Conservation (phyloP, 495 filamentous ascomycete species). For the Penicillium maclennaniae region DNA sequence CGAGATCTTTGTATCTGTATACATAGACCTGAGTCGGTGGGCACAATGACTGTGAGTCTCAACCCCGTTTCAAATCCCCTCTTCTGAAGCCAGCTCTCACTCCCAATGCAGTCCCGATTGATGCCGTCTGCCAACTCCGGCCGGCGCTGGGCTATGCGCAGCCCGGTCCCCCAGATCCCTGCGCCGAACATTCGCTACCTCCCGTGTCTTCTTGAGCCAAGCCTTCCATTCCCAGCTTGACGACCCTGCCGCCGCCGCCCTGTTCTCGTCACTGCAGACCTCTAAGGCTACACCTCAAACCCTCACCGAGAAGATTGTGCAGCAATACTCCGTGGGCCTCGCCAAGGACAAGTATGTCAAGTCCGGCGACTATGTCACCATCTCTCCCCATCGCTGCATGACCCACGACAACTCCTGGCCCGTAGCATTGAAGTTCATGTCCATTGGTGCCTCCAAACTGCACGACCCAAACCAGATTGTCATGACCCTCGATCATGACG, state of each 20-base stretch:
- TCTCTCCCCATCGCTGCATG: slow-evolving; percentile 74
- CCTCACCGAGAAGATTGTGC: slow-evolving; percentile 89
- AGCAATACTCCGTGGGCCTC: slow-evolving; percentile 69
- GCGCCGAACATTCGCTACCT: slow-evolving; percentile 38
- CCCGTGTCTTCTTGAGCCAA: slow-evolving; percentile 38
- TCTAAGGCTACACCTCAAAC: slow-evolving; percentile 55
- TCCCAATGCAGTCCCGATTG: slow-evolving; percentile 30
- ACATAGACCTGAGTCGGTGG: slow-evolving; percentile 3
- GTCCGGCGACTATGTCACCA: slow-evolving; percentile 78
- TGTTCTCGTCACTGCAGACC: slow-evolving; percentile 41
- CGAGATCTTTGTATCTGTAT: background rate
- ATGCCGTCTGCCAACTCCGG: slow-evolving; percentile 24
- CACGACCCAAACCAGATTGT: slow-evolving; percentile 73
- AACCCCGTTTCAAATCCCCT: no score
- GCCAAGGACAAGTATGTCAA: slow-evolving; percentile 65
- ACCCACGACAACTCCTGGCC: slow-evolving; percentile 95
- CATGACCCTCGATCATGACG: slow-evolving; percentile 91
- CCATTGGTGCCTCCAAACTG: slow-evolving; percentile 76
- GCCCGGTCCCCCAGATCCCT: slow-evolving; percentile 22
- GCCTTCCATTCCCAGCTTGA: slow-evolving; percentile 51
- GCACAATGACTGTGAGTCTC: slow-evolving; percentile 23
- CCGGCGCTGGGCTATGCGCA: slow-evolving; percentile 24
- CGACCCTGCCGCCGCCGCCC: slow-evolving; percentile 37
- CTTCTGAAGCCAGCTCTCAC: background rate
- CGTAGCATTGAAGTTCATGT: slow-evolving; percentile 80